A percentile compares a stretch with the other conserved stretches of the same genome.
These are phyloP conservation scores for Haplosporangium sp. DNA, from an alignment of 371 early-diverging fungal species.

Conservation along the genomic window DNA sequence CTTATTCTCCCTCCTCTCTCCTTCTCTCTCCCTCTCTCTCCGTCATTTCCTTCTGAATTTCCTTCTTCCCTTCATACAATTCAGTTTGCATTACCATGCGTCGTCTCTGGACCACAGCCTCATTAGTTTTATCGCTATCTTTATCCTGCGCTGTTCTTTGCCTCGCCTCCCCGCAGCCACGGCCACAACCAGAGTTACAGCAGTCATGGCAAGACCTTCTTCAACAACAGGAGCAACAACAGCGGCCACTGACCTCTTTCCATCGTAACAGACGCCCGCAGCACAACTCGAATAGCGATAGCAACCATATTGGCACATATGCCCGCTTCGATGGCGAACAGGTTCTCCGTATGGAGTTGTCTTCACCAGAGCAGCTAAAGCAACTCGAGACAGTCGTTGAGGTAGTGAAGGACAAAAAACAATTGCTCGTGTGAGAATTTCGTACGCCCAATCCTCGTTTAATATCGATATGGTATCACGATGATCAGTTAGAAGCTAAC, in stretches of 20 bases:
- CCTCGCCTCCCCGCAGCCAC: constrained; percentile 27
- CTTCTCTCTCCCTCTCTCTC: neutral
- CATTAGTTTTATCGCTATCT: constrained; percentile 20
- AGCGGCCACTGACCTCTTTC: constrained; percentile 7
- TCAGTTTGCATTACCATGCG: constrained; percentile 10
- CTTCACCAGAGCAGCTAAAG: constrained; percentile 28
- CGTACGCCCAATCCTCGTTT: neutral
- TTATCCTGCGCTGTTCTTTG: constrained; percentile 31
- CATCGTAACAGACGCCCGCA: constrained; percentile 5
- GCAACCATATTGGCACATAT: constrained; percentile 11
- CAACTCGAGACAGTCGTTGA: constrained; percentile 33
- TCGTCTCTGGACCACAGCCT: constrained; percentile 19
- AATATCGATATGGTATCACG: neutral
- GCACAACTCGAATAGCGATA: neutral
- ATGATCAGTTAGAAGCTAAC: neutral
- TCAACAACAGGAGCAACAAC: constrained; percentile 11
- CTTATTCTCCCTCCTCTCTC: neutral
- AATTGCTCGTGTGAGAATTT: neutral
- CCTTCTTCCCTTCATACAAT: neutral
- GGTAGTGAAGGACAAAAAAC: constrained; percentile 8
- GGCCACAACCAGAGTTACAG: constrained; percentile 2
- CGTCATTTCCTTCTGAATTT: neutral
- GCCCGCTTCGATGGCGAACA: constrained; percentile 45
- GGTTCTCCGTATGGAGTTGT: constrained; percentile 41
- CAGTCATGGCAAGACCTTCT: constrained; percentile 8